A percentile compares a stretch with the other conserved stretches of the same genome.
These are phyloP conservation scores for Cryphonectria carpinicola DNA, from an alignment of 2,329 filamentous ascomycete genomes.

Conservation along the genomic window DNA sequence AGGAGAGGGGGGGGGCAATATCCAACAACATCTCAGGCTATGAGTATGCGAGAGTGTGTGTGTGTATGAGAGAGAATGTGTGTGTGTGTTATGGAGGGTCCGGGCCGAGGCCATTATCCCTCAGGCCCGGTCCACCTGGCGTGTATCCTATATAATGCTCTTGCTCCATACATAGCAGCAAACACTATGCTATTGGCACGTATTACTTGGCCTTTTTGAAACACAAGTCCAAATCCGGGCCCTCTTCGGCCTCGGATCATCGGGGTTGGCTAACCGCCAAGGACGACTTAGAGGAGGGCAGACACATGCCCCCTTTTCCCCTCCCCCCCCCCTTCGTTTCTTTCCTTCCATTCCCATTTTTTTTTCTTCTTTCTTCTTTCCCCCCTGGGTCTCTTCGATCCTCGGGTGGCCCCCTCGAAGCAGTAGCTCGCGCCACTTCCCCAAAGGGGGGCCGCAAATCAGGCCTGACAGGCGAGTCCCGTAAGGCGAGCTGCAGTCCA, in stretches of 20 bases:
- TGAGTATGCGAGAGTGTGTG: background rate
- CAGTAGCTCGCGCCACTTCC: conserved; percentile 10
- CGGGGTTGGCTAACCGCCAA: background rate
- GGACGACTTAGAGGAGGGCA: background rate
- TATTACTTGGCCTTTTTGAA: background rate
- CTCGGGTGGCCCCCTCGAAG: background rate
- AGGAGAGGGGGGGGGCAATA: background rate
- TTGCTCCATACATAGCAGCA: conserved; percentile 1
- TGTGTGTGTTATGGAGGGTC: background rate
- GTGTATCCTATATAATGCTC: background rate
- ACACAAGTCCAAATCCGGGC: background rate
- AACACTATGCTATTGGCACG: background rate
- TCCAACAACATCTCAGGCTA: background rate
- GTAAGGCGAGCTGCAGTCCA: conserved; percentile 26
- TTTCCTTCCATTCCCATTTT: background rate
- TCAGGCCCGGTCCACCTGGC: background rate
- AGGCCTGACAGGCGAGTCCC: conserved; percentile 25
- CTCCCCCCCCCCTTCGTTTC: background rate
- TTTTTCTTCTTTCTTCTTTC: background rate
- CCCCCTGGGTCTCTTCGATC: background rate
- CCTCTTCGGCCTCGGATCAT: background rate
- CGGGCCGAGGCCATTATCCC: background rate
- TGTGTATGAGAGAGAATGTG: background rate
- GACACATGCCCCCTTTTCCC: background rate
- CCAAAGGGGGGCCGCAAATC: conserved; percentile 12